phyloP scores from a whole-genome alignment of 2,329 filamentous ascomycete genomes.

The Tolypocladium paradoxum region DNA sequence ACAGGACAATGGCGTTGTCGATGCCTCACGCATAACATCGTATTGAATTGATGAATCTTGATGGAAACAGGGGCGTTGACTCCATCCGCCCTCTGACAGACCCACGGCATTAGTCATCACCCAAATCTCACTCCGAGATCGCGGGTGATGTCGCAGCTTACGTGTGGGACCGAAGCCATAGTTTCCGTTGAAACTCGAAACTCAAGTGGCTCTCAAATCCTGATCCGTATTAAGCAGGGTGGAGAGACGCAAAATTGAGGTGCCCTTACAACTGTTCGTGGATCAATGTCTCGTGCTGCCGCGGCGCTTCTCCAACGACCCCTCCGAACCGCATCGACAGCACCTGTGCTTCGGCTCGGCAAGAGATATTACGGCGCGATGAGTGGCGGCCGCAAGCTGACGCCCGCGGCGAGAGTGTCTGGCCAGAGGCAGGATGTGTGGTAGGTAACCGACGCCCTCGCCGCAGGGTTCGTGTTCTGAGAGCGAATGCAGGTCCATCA shows the following conservation, averaged over 20 bases:
- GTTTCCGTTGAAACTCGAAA: not conserved
- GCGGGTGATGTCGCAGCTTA: constrained; percentile 7
- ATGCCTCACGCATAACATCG: not conserved
- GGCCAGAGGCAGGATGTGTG: constrained; percentile 42
- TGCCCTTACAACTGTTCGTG: not conserved
- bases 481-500: constrained; percentile 40
- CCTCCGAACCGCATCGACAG: not conserved
- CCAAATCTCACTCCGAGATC: not conserved
- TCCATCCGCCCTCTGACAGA: constrained; percentile 1
- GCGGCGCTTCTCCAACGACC: constrained; percentile 1
- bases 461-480: not conserved
- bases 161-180: not conserved
- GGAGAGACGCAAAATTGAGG: not conserved
- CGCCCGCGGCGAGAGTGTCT: constrained; percentile 38
- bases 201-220: not conserved
- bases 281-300: constrained; percentile 5
- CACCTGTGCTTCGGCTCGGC: not conserved
- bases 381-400: constrained; percentile 33
- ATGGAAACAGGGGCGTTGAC: constrained; percentile 2
- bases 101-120: constrained; percentile 1
- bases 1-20: not conserved
- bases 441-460: constrained; percentile 19
- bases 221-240: not conserved
- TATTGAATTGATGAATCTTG: too few relatives aligned
- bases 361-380: constrained; percentile 19